phyloP scores from a whole-genome alignment of 2,329 filamentous ascomycete species.

The Colletotrichum aenigma region DNA sequence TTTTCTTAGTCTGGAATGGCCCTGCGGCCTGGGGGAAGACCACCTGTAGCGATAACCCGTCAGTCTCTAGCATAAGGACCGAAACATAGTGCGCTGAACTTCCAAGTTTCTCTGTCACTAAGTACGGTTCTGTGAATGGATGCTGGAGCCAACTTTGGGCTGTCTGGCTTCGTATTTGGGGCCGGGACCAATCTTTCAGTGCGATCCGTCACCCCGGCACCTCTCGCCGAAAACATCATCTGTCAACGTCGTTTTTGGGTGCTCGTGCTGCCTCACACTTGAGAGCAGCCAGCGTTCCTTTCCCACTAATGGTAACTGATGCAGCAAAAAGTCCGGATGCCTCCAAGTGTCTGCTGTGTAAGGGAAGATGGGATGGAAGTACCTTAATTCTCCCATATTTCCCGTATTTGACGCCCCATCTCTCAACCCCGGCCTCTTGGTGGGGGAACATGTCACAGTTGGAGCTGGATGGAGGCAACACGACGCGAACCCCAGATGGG shows the following conservation, averaged over 20 bases:
- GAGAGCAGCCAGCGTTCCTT: neutral
- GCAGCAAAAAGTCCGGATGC: neutral
- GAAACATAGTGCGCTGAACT: neutral
- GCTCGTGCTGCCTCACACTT: neutral
- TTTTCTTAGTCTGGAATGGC: neutral
- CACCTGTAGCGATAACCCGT: neutral
- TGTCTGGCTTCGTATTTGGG: neutral
- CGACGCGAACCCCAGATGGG: slow-evolving; percentile 7
- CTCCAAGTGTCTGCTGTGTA: neutral
- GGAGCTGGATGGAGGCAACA: slow-evolving; percentile 13
- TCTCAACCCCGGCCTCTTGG: neutral
- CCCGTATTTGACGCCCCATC: slow-evolving; percentile 16
- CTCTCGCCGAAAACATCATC: neutral
- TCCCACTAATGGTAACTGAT: slow-evolving; percentile 2
- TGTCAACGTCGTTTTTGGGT: neutral
- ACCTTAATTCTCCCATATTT: slow-evolving; percentile 17
- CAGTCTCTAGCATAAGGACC: neutral
- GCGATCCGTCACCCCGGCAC: neutral
- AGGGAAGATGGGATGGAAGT: slow-evolving; percentile 3
- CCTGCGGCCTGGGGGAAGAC: neutral
- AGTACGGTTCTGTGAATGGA: neutral
- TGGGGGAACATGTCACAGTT: slow-evolving; percentile 12
- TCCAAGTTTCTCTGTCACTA: neutral
- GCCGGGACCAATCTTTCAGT: neutral
- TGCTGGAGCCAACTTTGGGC: neutral